A percentile compares a stretch with the other conserved stretches of the same genome.
phyloP scores from a whole-genome alignment of 169 alveolate genomes.

The Eimeria praecox region DNA sequence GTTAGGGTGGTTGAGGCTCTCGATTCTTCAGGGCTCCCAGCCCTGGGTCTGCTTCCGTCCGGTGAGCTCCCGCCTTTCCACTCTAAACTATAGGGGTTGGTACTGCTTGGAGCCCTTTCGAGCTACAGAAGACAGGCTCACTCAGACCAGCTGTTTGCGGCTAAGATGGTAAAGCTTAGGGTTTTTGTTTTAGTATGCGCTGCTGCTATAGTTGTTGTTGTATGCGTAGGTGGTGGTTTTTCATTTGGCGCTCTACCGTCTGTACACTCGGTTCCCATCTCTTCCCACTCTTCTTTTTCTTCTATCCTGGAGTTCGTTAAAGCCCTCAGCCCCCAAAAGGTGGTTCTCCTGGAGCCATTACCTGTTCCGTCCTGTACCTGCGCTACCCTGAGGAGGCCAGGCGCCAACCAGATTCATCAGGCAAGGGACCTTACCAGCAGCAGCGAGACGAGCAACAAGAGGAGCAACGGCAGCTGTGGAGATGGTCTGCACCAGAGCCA shows the following conservation, averaged over 20 bases:
- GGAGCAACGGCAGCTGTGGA: not conserved
- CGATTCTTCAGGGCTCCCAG: not conserved
- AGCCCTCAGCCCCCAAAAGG: constrained; percentile 11
- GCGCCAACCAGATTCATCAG: not conserved
- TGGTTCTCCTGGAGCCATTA: constrained; percentile 6
- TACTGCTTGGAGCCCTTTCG: no score
- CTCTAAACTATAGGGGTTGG: not conserved
- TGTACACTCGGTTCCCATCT: not conserved
- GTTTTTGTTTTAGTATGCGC: not conserved
- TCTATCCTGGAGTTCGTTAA: not conserved
- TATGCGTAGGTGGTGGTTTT: not conserved
- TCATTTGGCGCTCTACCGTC: not conserved
- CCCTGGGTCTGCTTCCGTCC: constrained; percentile 17
- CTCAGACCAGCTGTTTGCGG: not conserved
- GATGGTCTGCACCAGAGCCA: not conserved
- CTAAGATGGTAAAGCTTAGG: not conserved
- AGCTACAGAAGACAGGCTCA: not conserved
- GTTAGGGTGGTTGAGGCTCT: not conserved
- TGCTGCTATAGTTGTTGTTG: not conserved
- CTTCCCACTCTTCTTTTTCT: constrained; percentile 16
- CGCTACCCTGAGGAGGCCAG: not conserved
- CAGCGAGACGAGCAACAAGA: not conserved
- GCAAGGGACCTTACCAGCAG: not conserved
- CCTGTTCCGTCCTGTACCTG: constrained; percentile 3
- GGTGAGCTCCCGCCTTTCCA: not conserved